Conservation (phyloP, 2,329 filamentous ascomycete species). For the Penicillium sp. region DNA sequence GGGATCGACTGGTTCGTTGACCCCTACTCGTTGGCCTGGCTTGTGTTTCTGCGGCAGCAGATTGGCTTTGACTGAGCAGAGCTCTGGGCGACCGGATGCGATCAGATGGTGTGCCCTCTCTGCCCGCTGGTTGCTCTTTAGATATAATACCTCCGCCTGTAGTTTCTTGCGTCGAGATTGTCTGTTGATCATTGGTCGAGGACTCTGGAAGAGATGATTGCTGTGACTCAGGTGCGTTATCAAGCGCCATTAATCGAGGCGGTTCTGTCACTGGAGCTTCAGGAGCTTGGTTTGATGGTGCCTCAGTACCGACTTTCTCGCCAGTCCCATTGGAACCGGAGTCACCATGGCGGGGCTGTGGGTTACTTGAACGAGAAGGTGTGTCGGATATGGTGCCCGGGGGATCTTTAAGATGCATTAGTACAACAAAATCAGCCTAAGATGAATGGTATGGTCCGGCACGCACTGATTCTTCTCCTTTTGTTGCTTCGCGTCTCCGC, state of each 20-base stretch:
- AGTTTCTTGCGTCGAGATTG: not conserved
- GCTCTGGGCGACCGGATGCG: slow-evolving; percentile 1
- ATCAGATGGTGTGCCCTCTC: not conserved
- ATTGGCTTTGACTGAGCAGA: not conserved
- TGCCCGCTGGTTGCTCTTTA: not conserved
- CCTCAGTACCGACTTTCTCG: not conserved
- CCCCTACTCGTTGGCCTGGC: not conserved
- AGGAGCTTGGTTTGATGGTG: not conserved
- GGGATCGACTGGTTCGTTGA: slow-evolving; percentile 7
- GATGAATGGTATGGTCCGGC: not conserved
- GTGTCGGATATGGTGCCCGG: slow-evolving; percentile 2
- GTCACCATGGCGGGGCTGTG: not conserved
- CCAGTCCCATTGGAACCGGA: slow-evolving; percentile 6
- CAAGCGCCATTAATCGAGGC: not conserved
- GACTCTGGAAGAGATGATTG: not conserved
- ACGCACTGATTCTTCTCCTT: slow-evolving; percentile 35
- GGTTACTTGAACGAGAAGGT: slow-evolving; percentile 4
- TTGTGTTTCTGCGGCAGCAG: not conserved
- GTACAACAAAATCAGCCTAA: not conserved
- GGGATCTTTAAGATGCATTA: slow-evolving; percentile 20
- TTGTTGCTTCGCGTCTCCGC: slow-evolving; percentile 31
- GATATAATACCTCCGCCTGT: not conserved
- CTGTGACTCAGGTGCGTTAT: not conserved
- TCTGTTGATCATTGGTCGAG: not conserved
- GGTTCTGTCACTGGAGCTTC: slow-evolving; percentile 1